A percentile compares a stretch with the other conserved stretches of the same genome.
Conservation (phyloP, 805 yeast species). For the Candida glaebosa region DNA sequence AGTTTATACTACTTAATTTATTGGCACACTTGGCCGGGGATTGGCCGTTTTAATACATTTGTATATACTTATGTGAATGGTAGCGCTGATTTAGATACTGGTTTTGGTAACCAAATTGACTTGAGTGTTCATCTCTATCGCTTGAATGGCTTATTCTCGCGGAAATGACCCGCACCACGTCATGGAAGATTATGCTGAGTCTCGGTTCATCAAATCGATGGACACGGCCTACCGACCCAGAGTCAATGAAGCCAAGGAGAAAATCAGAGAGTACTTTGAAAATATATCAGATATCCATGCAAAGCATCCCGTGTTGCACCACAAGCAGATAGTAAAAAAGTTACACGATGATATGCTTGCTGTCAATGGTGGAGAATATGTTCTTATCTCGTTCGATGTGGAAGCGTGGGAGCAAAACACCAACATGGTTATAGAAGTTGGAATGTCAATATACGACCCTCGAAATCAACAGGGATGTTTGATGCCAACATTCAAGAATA, state of each 20-base stretch:
- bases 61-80: background rate
- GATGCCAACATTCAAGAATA: constrained; percentile 38
- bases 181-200: background rate
- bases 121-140: too few species aligned
- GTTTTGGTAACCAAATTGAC: background rate
- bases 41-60: too few species aligned
- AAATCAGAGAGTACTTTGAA: background rate
- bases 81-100: background rate
- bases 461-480: constrained; percentile 35
- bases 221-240: background rate
- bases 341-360: constrained; percentile 11
- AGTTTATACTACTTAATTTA: too few species aligned
- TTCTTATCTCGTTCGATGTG: constrained; percentile 49
- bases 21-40: background rate
- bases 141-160: too few species aligned
- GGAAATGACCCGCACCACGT: background rate
- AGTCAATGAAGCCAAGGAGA: background rate
- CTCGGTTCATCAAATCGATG: background rate
- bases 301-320: constrained; percentile 5
- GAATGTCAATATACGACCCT: constrained; percentile 57
- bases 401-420: constrained; percentile 53
- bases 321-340: background rate
- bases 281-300: background rate
- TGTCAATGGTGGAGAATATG: constrained; percentile 19
- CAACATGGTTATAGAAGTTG: constrained; percentile 50